Percentiles rank a stretch among this genome's conserved stretches.
Conservation (phyloP, 352 stramenopile species). For the Elongisporangium prolatum region DNA sequence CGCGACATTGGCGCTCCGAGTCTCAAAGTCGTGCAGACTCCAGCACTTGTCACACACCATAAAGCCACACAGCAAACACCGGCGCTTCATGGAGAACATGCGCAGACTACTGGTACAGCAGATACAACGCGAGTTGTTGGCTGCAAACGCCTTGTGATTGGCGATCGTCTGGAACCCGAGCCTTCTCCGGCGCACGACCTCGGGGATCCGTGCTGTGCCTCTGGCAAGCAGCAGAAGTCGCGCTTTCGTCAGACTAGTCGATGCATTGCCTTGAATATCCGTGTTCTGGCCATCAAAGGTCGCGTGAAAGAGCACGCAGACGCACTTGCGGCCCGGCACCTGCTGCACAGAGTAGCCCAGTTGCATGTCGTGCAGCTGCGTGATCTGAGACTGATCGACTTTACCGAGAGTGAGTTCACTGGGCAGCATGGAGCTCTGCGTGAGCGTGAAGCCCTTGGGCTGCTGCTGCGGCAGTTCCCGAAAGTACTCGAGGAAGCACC, state of each 20-base stretch:
- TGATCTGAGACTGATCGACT: constrained; percentile 20
- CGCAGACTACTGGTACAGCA: constrained; percentile 17
- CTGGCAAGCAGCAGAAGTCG: constrained; percentile 1
- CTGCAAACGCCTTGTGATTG: background rate
- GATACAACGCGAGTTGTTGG: constrained; percentile 2
- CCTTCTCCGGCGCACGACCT: constrained; percentile 1
- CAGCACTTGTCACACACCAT: constrained; percentile 35
- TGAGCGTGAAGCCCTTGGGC: constrained; percentile 23
- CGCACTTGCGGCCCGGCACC: constrained; percentile 16
- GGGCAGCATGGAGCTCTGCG: constrained; percentile 20
- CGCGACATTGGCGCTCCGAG: constrained; percentile 19
- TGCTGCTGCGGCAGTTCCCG: constrained; percentile 21
- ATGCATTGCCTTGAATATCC: background rate
- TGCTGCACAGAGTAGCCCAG: constrained; percentile 27
- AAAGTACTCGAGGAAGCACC: constrained; percentile 47
- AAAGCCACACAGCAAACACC: constrained; percentile 34
- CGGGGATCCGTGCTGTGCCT: background rate
- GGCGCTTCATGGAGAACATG: constrained; percentile 26
- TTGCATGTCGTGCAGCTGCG: constrained; percentile 18
- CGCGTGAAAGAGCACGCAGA: constrained; percentile 23
- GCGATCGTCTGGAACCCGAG: background rate
- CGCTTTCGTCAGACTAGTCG: background rate
- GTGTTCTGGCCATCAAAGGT: constrained; percentile 7
- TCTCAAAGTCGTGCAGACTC: constrained; percentile 30
- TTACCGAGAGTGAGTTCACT: constrained; percentile 29